phyloP scores from a whole-genome alignment of 2,329 filamentous ascomycete genomes.

The Aquanectria penicillioides region DNA sequence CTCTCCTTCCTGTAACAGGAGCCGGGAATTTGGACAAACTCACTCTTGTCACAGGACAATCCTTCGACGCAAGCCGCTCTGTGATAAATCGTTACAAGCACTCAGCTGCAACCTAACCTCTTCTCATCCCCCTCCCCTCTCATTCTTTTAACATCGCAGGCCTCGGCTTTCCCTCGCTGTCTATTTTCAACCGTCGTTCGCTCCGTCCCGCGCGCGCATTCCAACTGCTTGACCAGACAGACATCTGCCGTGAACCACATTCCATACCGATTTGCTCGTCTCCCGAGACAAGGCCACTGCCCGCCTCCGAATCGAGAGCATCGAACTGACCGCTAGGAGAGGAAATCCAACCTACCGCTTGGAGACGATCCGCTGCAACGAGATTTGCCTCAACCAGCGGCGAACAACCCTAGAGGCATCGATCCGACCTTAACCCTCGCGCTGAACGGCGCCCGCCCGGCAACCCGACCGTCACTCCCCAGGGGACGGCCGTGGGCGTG shows the following conservation, averaged over 20 bases:
- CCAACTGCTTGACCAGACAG: conserved; percentile 28
- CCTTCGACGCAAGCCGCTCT: conserved; percentile 2
- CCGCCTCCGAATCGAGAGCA: no score
- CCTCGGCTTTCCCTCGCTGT: conserved; percentile 41
- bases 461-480: conserved; percentile 37
- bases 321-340: conserved; percentile 21
- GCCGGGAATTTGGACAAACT: conserved; percentile 22
- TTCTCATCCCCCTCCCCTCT: conserved; percentile 6
- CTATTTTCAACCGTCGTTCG: conserved; percentile 29
- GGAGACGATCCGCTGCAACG: conserved; percentile 8
- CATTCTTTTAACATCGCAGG: conserved; percentile 37
- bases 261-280: conserved; percentile 27
- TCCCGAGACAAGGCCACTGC: conserved; percentile 31
- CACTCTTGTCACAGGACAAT: conserved; percentile 19
- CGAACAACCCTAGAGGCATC: conserved; percentile 20
- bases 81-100: conserved; percentile 1
- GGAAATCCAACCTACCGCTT: conserved; percentile 2
- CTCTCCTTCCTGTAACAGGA: conserved; percentile 17
- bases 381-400: conserved; percentile 15
- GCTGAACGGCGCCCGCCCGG: conserved; percentile 23
- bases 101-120: background rate
- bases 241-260: conserved; percentile 33
- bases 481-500: conserved; percentile 38
- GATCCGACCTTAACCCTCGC: conserved; percentile 8
- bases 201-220: conserved; percentile 32